Base-by-base conservation (phyloP, 2,329 filamentous ascomycete species). In the Chalaropsis ovoidea region DNA sequence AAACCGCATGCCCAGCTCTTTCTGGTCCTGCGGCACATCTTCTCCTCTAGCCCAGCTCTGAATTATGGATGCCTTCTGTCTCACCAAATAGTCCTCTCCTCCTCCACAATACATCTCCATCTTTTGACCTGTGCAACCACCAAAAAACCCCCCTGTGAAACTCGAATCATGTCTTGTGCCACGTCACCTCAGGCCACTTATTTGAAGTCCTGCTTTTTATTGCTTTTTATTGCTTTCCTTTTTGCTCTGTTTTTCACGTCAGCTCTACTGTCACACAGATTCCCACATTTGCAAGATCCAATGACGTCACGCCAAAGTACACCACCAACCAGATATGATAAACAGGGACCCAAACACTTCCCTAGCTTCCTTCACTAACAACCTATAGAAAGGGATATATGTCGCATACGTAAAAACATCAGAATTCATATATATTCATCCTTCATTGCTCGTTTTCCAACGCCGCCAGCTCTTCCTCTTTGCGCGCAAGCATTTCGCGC, bases 401-500 rank as follows among this genome's bases (percentile, higher is more conserved):
- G 3, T 19, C 19, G 19, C 13, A n/a, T n/a, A n/a, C n/a, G n/a
- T n/a, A n/a, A n/a, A n/a, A n/a, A 42, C 41, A 42, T 41, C 43
- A 35, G 17, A 13, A 60, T 65, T 58, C 6, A 31, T 45, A 54
- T 54, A 31, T 54, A 42, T 8, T 54, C n/a, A 27, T 61, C 64
- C 70, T 43, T 67, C 70, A 65, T 52, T 63, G 47, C 41, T 64
- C 60, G 19, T 63, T 17, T 41, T 64, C 64, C 62, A 77, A 68
- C 61, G 76, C 75, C 3, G 86, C 85, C 66, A 92, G 76, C 71
- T 92, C 88, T 60, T 84, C 80, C 74, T 92, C 88, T 71, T 91
- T 92, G 13, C 83, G 86, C 10, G 84, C 80, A 39, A 92, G 77
- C 74, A 87, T 78, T 73, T 86, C 83, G 45, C 88, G 81, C 85